phyloP scores from a whole-genome alignment of 1,139 yeast species.

The Kodamaea plutei region DNA sequence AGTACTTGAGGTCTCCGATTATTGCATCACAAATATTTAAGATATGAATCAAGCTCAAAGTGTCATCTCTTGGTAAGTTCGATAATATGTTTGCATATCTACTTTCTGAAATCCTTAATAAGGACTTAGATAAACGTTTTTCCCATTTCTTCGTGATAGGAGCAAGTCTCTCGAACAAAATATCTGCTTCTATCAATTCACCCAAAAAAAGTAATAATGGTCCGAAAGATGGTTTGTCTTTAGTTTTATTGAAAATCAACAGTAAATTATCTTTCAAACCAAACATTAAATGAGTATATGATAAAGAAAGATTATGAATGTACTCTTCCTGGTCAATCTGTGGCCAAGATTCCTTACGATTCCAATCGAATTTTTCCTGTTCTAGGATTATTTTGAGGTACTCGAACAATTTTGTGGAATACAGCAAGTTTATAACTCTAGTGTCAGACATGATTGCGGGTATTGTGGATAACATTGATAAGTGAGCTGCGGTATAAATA shows the following conservation, averaged over 20 bases:
- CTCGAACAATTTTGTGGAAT: constrained; percentile 26
- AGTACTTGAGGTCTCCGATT: constrained; percentile 43
- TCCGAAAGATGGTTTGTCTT: constrained; percentile 57
- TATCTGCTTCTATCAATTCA: constrained; percentile 48
- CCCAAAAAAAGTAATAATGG: constrained; percentile 51
- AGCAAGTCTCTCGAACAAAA: constrained; percentile 34
- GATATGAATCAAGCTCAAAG: constrained; percentile 55
- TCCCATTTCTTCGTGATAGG: constrained; percentile 50
- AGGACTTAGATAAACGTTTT: constrained; percentile 43
- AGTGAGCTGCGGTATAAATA: constrained; percentile 51
- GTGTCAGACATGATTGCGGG: constrained; percentile 20
- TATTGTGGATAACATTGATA: constrained; percentile 31
- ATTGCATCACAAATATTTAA: constrained; percentile 57
- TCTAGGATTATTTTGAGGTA: constrained; percentile 28
- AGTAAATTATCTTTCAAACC: constrained; percentile 44
- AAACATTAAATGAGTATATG: constrained; percentile 47
- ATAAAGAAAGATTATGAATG: constrained; percentile 42
- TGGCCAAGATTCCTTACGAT: constrained; percentile 41
- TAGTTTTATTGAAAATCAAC: constrained; percentile 42
- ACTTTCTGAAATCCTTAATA: constrained; percentile 51
- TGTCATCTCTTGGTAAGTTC: constrained; percentile 61
- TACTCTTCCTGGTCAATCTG: constrained; percentile 49
- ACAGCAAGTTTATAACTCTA: constrained; percentile 29
- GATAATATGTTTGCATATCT: constrained; percentile 57
- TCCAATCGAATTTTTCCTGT: constrained; percentile 35